These are phyloP conservation scores for Pelargonium cotyledonis DNA, from an alignment of 441 rosid species.

Conservation along the genomic window DNA sequence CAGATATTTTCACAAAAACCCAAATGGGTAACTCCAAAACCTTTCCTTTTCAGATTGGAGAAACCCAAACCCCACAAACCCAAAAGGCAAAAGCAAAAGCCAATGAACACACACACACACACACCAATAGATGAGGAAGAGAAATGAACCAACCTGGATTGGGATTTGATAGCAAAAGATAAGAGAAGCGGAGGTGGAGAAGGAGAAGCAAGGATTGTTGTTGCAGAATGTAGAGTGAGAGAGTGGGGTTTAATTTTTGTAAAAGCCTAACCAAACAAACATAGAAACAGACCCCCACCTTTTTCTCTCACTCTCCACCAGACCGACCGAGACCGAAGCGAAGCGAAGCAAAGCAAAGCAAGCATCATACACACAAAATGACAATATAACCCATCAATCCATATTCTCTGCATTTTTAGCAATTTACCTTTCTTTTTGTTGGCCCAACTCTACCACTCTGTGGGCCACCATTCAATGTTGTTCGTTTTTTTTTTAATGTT, in stretches of 20 bases:
- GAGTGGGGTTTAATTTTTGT: no score
- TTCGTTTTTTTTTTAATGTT: no score
- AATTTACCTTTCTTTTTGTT: no score
- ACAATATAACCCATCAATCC: no score
- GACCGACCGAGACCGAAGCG: conserved; percentile 2
- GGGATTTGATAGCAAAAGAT: not conserved
- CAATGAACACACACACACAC: not conserved
- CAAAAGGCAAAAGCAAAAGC: not conserved
- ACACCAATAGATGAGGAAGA: not conserved
- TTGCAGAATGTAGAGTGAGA: not conserved
- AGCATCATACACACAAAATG: no score
- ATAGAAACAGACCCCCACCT: not conserved
- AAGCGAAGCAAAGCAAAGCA: not conserved
- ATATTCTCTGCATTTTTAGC: no score
- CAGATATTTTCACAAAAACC: not conserved
- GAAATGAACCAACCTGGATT: not conserved
- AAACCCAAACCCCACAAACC: not conserved
- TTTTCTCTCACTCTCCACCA: not conserved
- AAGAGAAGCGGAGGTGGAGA: not conserved
- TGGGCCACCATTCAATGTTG: no score
- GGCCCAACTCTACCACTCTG: no score
- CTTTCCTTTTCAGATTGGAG: not conserved
- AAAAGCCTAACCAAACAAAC: not conserved
- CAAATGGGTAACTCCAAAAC: conserved; percentile 1
- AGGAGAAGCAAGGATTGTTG: not conserved